A percentile compares a stretch with the other conserved stretches of the same genome.
Conservation (phyloP, 106 monocot species). For the Ottelia alismoides region DNA sequence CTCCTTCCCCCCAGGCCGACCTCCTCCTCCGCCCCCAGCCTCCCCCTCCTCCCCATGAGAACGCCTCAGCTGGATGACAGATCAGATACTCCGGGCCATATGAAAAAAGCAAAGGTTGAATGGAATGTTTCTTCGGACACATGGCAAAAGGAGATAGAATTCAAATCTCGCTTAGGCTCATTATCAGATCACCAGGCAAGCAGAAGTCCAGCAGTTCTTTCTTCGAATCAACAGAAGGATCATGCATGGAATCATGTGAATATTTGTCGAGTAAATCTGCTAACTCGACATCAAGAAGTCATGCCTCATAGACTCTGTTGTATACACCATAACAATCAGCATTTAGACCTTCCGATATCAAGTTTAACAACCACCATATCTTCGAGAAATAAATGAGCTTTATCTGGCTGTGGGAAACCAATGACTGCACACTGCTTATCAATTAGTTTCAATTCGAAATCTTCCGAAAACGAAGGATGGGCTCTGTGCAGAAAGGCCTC, state of each 20-base stretch:
- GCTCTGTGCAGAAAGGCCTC: conserved; percentile 23
- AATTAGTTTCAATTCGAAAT: conserved; percentile 49
- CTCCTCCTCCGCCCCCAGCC: too few relatives aligned
- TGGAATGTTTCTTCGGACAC: too few relatives aligned
- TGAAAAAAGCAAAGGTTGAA: too few relatives aligned
- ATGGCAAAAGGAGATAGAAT: too few relatives aligned
- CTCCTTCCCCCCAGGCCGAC: too few relatives aligned
- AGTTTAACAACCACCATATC: conserved; percentile 29
- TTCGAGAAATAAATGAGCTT: conserved; percentile 28
- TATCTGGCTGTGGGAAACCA: conserved; percentile 19
- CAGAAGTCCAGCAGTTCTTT: conserved; percentile 24
- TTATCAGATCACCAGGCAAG: conserved; percentile 38
- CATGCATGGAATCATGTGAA: conserved; percentile 6
- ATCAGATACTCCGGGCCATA: too few relatives aligned
- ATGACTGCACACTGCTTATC: conserved; percentile 52
- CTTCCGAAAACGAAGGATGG: conserved; percentile 38
- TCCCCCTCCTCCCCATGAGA: too few relatives aligned
- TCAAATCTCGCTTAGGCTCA: conserved; percentile 43
- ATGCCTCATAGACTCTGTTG: conserved; percentile 43
- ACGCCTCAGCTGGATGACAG: too few relatives aligned
- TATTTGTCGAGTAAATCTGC: conserved; percentile 55
- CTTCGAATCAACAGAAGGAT: neutral
- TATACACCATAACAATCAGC: conserved; percentile 55
- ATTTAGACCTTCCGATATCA: conserved; percentile 46
- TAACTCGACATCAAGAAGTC: conserved; percentile 47